These are phyloP conservation scores for Zopfia rhizophila DNA, from an alignment of 2,329 filamentous ascomycete species.

Conservation along the genomic window DNA sequence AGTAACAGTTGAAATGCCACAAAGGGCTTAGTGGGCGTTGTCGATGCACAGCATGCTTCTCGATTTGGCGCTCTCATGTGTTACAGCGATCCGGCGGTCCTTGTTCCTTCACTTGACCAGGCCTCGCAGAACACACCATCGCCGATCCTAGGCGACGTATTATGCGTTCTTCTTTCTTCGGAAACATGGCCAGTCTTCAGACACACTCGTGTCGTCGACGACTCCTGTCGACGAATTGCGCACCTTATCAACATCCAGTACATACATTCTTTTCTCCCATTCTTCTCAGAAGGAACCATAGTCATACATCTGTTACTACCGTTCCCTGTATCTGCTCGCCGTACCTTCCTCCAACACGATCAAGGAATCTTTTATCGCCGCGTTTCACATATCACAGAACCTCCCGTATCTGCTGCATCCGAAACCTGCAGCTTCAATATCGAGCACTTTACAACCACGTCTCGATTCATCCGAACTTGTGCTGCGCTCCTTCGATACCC, in stretches of 20 bases:
- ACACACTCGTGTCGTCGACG: slow-evolving; percentile 21
- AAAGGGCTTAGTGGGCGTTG: slow-evolving; percentile 8
- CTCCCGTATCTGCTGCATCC: too few species aligned
- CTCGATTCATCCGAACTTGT: too few species aligned
- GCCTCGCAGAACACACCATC: slow-evolving; percentile 20
- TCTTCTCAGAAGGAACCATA: too few species aligned
- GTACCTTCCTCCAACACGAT: too few species aligned
- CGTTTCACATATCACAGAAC: too few species aligned
- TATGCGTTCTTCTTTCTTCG: slow-evolving; percentile 26
- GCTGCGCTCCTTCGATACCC: too few species aligned
- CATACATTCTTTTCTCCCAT: slow-evolving; percentile 2
- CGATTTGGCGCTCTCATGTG: slow-evolving; percentile 17
- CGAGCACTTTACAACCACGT: too few species aligned
- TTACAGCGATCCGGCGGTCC: slow-evolving; percentile 15
- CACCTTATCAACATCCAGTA: neutral
- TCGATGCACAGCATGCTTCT: slow-evolving; percentile 13
- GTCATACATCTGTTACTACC: too few species aligned
- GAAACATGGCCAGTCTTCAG: slow-evolving; percentile 17
- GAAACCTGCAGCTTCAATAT: too few species aligned
- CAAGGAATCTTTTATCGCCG: too few species aligned
- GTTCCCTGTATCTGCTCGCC: too few species aligned
- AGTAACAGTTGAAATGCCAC: slow-evolving; percentile 10
- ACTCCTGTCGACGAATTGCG: too few species aligned
- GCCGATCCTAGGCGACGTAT: slow-evolving; percentile 27
- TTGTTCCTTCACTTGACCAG: slow-evolving; percentile 11